A percentile compares a stretch with the other conserved stretches of the same genome.
Conservation (phyloP, 768 basidiomycete genomes). For the Lactarius vividus region DNA sequence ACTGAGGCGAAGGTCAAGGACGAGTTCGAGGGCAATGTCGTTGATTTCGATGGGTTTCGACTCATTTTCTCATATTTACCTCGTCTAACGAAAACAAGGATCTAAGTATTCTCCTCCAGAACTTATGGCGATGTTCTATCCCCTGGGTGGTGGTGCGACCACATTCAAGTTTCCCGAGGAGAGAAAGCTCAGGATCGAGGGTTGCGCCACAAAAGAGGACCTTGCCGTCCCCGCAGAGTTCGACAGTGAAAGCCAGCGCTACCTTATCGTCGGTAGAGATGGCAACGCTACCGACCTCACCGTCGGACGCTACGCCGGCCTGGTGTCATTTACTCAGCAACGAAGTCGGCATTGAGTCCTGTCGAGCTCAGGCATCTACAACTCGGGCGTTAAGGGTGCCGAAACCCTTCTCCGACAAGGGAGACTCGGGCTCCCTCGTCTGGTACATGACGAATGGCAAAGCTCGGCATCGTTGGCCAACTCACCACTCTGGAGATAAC, state of each 20-base stretch:
- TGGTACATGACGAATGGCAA: background rate
- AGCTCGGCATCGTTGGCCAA: conserved; percentile 6
- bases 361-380: conserved; percentile 9
- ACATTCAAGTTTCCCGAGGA: background rate
- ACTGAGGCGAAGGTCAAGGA: conserved; percentile 3
- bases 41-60: conserved; percentile 5
- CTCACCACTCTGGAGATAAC: background rate
- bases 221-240: background rate
- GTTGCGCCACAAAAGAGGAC: background rate
- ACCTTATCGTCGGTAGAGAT: conserved; percentile 2
- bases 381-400: background rate
- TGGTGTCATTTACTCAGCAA: background rate
- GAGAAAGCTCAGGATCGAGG: too few relatives aligned
- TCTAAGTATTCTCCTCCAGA: background rate
- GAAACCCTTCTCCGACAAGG: background rate
- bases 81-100: conserved; percentile 2
- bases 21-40: conserved; percentile 4
- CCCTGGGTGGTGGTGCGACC: background rate
- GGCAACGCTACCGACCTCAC: background rate
- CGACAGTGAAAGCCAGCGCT: conserved; percentile 9
- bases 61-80: conserved; percentile 2
- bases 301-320: conserved; percentile 7
- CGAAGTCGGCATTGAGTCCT: background rate
- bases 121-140: background rate
- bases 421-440: conserved; percentile 4